Base-by-base conservation (phyloP, 352 stramenopile genomes). In the Pythium monospermum region DNA sequence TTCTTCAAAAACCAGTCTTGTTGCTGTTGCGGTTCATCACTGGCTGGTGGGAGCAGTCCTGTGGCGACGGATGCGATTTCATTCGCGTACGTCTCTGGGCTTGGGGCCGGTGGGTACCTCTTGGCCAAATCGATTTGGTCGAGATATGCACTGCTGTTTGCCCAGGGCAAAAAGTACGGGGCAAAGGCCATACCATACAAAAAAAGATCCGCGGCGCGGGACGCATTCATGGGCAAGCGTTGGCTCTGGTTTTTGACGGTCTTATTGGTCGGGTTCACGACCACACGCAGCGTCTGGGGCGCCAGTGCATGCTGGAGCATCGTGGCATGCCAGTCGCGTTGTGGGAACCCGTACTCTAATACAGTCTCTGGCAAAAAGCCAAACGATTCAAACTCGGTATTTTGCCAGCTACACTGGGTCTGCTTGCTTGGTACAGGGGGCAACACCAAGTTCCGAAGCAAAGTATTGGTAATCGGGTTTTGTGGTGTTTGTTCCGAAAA, bases 211-310 rank as follows among this genome's bases (percentile, higher is more conserved):
- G 53, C 53, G 2, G 53, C 53, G 22, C 8, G 10, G 2, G 44
- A 27, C 25, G 44, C 53, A 16, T 36, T 33, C 53, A 60, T 60
- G 8, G 53, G 53, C 2, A 60, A 21, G 6, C 44, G 28, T 2
- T 21, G 35, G 26, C 19, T 26, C 6, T 35, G 30, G 30, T 35
- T 13, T 8, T 35, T 35, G 30, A 13, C 58, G 69, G 26, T 28
- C 62, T 8, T 13, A 35, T 35, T 35, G 30, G 7, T 35, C 13
- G 30, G 30, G 30, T 35, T 35, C 30, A 35, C 13, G 7, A 13
- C 30, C 30, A 35, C 7, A 8, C 13, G 8, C 7, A 13, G 30
- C 30, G 30, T 35, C 30, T 35, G 8, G 7, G 30, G 30, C 30
- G 8, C 30, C 7, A 35, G 8, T 8, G 30, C 30, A 13, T 35